Percentiles rank a stretch among this genome's conserved stretches.
Evolutionary conservation across 306 rosid genomes (phyloP).

Genomic region (Rosa persica): DNA sequence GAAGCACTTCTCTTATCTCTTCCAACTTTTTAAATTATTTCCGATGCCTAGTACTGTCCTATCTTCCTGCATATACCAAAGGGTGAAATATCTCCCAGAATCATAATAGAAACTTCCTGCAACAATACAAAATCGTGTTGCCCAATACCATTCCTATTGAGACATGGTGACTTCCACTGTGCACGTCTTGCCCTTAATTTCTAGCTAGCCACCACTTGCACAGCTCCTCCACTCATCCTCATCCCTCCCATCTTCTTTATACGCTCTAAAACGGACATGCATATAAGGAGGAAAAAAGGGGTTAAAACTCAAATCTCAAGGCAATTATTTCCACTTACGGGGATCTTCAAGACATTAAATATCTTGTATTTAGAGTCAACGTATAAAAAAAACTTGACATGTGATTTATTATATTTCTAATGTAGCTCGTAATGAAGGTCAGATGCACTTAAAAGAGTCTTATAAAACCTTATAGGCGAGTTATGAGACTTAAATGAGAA

Average conservation of each 20-base stretch:
- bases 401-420: too few relatives aligned
- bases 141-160: not conserved
- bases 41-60: not conserved
- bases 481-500: not conserved
- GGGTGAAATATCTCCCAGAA: not conserved
- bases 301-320: not conserved
- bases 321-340: not conserved
- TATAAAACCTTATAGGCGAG: not conserved
- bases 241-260: not conserved
- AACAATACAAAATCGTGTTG: slow-evolving; percentile 5
- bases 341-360: not conserved
- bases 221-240: not conserved
- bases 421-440: too few relatives aligned
- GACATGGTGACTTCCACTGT: not conserved
- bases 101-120: slow-evolving; percentile 13
- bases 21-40: not conserved
- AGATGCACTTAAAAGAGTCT: too few relatives aligned
- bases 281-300: not conserved
- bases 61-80: not conserved
- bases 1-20: not conserved
- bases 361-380: too few relatives aligned
- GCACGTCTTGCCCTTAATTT: not conserved
- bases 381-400: too few relatives aligned
- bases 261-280: not conserved
- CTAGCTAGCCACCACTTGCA: not conserved